phyloP scores from a whole-genome alignment of 2,329 filamentous ascomycete species.

The Apiospora pterosperma region DNA sequence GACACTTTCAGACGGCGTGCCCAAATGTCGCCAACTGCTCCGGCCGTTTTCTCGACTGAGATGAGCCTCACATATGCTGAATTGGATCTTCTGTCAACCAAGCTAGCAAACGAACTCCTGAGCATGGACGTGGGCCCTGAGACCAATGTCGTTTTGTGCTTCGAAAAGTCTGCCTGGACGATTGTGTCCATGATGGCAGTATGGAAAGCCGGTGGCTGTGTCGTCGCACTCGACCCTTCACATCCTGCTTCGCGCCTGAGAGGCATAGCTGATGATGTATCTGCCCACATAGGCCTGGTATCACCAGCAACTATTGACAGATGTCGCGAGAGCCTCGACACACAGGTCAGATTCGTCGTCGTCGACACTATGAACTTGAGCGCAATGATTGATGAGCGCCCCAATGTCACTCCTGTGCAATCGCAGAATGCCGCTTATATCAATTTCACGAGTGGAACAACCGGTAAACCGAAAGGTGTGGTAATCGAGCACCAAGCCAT shows the following conservation, averaged over 20 bases:
- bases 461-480: constrained; percentile 11
- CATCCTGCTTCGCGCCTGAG: constrained; percentile 4
- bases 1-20: constrained; percentile 7
- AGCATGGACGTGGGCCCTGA: background rate
- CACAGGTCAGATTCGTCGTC: constrained; percentile 2
- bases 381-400: background rate
- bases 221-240: constrained; percentile 14
- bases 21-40: background rate
- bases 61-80: background rate
- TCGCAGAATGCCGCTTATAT: background rate
- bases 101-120: background rate
- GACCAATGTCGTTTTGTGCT: constrained; percentile 25
- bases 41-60: background rate
- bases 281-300: constrained; percentile 4
- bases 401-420: background rate
- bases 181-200: constrained; percentile 30
- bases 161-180: constrained; percentile 31
- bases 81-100: background rate
- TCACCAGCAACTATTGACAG: background rate
- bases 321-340: background rate
- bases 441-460: constrained; percentile 11
- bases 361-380: constrained; percentile 4
- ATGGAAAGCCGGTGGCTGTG: constrained; percentile 30
- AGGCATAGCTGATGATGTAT: constrained; percentile 1
- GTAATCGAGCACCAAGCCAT: constrained; percentile 8